phyloP scores from a whole-genome alignment of 129 eudicot species.

The sunflower (Helianthus annuus) region HanXRQr2.0-SUNRISE NC_035442.2:125181653-125182152 shows the following conservation, averaged over 20 bases:
- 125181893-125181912: constrained; percentile 53
- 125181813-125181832: constrained; percentile 70
- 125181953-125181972: constrained; percentile 86
- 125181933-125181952: constrained; percentile 96
- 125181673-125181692: constrained; percentile 62
- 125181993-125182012: constrained; percentile 34
- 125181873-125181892: constrained; percentile 47
- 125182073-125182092: constrained; percentile 82
- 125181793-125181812: constrained; percentile 55
- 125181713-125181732: constrained; percentile 88
- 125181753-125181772: constrained; percentile 47
- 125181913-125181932: constrained; percentile 51
- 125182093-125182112: constrained; percentile 66
- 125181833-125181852: constrained; percentile 90
- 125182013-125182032: constrained; percentile 54
- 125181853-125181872: constrained; percentile 96
- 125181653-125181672: constrained; percentile 81
- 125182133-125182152: too few relatives aligned
- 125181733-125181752: constrained; percentile 53
- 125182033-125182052: constrained; percentile 57
- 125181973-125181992: constrained; percentile 32
- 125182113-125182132: constrained; percentile 27
- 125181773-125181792: constrained; percentile 58
- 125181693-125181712: constrained; percentile 53
- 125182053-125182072: constrained; percentile 80